A percentile compares a stretch with the other conserved stretches of the same genome.
These are phyloP conservation scores for Fusarium nurragi DNA, from an alignment of 2,329 filamentous ascomycete genomes.

Conservation along the genomic window DNA sequence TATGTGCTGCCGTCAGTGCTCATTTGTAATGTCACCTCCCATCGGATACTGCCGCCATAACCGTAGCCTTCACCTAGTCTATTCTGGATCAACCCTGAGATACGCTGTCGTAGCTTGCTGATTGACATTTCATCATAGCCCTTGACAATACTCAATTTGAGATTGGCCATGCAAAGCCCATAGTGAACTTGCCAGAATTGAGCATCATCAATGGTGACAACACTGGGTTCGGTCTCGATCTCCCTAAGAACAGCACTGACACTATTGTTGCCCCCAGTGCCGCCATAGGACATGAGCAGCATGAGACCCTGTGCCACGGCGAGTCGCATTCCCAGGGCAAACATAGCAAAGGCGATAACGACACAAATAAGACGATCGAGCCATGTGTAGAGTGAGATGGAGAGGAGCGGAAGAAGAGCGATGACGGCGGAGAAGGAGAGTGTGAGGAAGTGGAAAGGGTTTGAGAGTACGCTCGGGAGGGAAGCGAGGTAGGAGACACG, in stretches of 20 bases:
- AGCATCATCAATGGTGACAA: constrained; percentile 84
- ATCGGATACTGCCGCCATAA: constrained; percentile 78
- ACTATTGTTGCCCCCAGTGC: constrained; percentile 52
- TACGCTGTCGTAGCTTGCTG: constrained; percentile 76
- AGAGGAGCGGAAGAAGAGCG: constrained; percentile 82
- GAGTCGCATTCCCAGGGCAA: constrained; percentile 82
- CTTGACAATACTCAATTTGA: constrained; percentile 77
- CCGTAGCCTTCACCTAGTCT: constrained; percentile 89
- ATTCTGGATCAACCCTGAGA: constrained; percentile 83
- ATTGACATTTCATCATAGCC: constrained; percentile 76
- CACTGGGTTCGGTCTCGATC: constrained; percentile 81
- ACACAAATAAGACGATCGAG: constrained; percentile 85
- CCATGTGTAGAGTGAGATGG: constrained; percentile 81
- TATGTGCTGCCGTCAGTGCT: constrained; percentile 51
- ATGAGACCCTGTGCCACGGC: constrained; percentile 89
- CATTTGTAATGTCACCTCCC: constrained; percentile 93
- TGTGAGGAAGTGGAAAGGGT: constrained; percentile 94
- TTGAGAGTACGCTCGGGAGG: constrained; percentile 87
- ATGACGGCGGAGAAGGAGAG: constrained; percentile 85
- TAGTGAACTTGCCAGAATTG: constrained; percentile 99
- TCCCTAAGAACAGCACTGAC: constrained; percentile 82
- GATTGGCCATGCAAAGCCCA: constrained; percentile 92
- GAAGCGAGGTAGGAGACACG: constrained; percentile 83
- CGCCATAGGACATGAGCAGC: constrained; percentile 89
- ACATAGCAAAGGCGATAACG: constrained; percentile 87